Evolutionary conservation across 23 red algal genomes (phyloP).

Genomic region (Chondrus crispus): DNA sequence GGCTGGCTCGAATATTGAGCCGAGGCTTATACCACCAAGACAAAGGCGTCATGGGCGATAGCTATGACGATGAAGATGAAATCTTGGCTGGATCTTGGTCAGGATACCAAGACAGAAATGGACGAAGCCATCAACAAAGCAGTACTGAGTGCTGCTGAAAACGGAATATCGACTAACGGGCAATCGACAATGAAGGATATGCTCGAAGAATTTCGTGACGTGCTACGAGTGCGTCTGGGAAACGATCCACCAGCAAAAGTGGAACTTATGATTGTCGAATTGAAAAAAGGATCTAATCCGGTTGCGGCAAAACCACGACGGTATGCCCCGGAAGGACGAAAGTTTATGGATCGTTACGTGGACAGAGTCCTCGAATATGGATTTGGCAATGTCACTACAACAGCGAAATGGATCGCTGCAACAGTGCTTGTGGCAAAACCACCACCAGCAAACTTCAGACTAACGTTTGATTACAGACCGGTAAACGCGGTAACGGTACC

Average conservation of each 20-base stretch:
- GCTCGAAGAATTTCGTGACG: neutral
- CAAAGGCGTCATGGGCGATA: no score
- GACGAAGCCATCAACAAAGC: no score
- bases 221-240: neutral
- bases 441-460: neutral
- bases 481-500: neutral
- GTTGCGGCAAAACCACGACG: neutral
- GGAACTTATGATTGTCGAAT: neutral
- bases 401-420: constrained; percentile 5
- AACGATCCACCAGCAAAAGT: neutral
- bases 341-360: neutral
- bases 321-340: neutral
- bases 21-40: no score
- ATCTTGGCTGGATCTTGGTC: no score
- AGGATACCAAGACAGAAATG: no score
- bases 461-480: constrained; percentile 11
- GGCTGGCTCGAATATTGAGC: no score
- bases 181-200: no score
- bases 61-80: no score
- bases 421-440: constrained; percentile 5
- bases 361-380: neutral
- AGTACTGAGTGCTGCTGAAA: no score
- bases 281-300: neutral
- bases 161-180: no score
- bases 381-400: neutral